Conservation (phyloP, 179 eudicot species). For the Heliamphora pulchella region DNA sequence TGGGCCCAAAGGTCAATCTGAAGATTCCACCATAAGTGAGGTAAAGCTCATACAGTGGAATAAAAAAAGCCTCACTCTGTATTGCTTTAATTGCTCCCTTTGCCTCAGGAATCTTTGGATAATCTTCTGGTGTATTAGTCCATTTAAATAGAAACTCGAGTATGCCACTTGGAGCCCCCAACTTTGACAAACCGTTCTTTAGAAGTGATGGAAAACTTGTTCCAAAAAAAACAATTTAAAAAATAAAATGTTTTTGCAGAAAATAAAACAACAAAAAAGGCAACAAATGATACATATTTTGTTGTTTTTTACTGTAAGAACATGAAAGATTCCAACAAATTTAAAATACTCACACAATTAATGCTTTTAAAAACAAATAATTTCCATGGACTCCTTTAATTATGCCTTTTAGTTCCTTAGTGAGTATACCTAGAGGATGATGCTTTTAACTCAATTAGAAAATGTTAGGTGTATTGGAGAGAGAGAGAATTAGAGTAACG, state of each 20-base stretch:
- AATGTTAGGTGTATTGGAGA: too few species aligned
- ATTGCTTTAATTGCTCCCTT: constrained; percentile 66
- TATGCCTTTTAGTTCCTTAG: neutral
- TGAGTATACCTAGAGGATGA: neutral
- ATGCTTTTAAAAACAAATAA: neutral
- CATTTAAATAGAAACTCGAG: constrained; percentile 50
- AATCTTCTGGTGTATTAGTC: constrained; percentile 40
- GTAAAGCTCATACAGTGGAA: constrained; percentile 88
- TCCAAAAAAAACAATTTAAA: neutral
- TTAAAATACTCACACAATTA: too few species aligned
- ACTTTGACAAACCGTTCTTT: constrained; percentile 43
- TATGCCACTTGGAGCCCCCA: constrained; percentile 52
- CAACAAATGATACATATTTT: neutral
- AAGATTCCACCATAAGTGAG: constrained; percentile 97
- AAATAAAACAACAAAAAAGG: neutral
- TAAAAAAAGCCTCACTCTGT: constrained; percentile 73
- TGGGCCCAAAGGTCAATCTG: constrained; percentile 90
- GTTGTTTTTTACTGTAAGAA: neutral
- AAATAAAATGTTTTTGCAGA: neutral
- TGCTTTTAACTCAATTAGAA: neutral
- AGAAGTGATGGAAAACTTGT: constrained; percentile 50
- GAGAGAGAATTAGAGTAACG: too few species aligned
- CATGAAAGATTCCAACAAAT: neutral
- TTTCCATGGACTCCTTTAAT: neutral
- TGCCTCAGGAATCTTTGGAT: constrained; percentile 75